Conservation (phyloP, 2,329 filamentous ascomycete genomes). For the Exserohilum rostratum region DNA sequence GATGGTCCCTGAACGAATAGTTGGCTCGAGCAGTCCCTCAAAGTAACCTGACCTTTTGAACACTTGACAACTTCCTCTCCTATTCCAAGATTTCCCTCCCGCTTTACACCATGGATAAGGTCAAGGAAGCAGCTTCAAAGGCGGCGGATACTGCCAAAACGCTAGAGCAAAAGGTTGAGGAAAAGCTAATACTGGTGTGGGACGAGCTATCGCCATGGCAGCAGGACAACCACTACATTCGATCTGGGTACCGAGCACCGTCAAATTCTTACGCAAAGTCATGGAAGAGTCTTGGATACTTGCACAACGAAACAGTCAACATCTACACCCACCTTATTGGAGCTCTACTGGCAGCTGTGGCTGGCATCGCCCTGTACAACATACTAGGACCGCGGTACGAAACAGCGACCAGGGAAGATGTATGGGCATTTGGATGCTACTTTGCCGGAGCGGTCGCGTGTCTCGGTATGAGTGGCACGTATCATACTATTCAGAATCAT, state of each 20-base stretch:
- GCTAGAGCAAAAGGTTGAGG: slow-evolving; percentile 45
- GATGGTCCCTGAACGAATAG: not conserved
- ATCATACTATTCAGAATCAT: slow-evolving; percentile 85
- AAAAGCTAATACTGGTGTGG: slow-evolving; percentile 57
- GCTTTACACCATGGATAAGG: slow-evolving; percentile 25
- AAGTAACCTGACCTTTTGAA: slow-evolving; percentile 1
- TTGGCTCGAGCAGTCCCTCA: not conserved
- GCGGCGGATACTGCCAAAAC: slow-evolving; percentile 29
- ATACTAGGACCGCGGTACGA: slow-evolving; percentile 39
- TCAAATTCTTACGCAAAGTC: slow-evolving; percentile 67
- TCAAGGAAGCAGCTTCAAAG: slow-evolving; percentile 25
- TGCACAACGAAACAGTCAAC: slow-evolving; percentile 74
- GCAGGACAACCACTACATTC: slow-evolving; percentile 72
- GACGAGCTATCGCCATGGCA: slow-evolving; percentile 54
- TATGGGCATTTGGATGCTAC: slow-evolving; percentile 47
- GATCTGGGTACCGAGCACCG: slow-evolving; percentile 67
- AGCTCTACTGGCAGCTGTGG: slow-evolving; percentile 31
- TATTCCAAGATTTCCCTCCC: not conserved
- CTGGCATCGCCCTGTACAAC: slow-evolving; percentile 28
- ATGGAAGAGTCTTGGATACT: slow-evolving; percentile 63
- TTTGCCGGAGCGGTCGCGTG: slow-evolving; percentile 52
- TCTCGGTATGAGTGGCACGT: slow-evolving; percentile 66
- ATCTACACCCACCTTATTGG: slow-evolving; percentile 71
- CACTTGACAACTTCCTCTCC: no score
- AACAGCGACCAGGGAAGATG: slow-evolving; percentile 44